Evolutionary conservation across 495 filamentous ascomycete species (phyloP).

Genomic region (Hyphodiscus hymeniophilus): DNA sequence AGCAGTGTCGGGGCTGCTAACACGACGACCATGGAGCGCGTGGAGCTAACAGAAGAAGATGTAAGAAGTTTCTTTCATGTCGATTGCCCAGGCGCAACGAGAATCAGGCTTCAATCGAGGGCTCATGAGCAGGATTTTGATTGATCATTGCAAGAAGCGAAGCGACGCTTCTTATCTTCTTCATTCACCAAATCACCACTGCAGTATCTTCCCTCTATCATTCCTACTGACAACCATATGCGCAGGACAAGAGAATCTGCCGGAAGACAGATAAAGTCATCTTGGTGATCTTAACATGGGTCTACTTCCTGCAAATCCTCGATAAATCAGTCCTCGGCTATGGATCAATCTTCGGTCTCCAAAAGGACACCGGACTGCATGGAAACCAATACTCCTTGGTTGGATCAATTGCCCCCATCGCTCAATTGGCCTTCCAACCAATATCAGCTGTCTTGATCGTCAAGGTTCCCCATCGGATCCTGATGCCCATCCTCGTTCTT

Average conservation of each 20-base stretch:
- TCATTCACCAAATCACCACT: no score
- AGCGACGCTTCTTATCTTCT: no score
- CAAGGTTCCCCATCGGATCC: conserved; percentile 54
- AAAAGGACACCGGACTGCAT: conserved; percentile 41
- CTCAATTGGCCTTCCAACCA: conserved; percentile 59
- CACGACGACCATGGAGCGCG: conserved; percentile 18
- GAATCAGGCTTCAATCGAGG: no score
- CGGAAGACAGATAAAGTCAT: conserved; percentile 55
- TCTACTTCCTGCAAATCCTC: conserved; percentile 56
- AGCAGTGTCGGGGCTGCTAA: neutral
- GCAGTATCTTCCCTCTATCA: no score
- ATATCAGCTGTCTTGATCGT: conserved; percentile 58
- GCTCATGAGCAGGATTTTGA: no score
- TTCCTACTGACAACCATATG: no score
- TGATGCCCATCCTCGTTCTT: conserved; percentile 51
- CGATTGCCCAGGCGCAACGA: no score
- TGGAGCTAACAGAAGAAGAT: conserved; percentile 42
- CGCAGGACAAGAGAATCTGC: conserved; percentile 42
- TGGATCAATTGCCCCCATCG: conserved; percentile 53
- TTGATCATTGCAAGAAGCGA: no score
- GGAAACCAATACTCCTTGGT: conserved; percentile 55
- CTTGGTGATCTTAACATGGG: conserved; percentile 51
- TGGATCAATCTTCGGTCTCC: conserved; percentile 54
- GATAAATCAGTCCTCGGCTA: conserved; percentile 59
- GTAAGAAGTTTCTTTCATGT: conserved; percentile 14